Evolutionary conservation across 192 early-diverging fungal species (phyloP).

Genomic region (Coemansia biformis): DNA sequence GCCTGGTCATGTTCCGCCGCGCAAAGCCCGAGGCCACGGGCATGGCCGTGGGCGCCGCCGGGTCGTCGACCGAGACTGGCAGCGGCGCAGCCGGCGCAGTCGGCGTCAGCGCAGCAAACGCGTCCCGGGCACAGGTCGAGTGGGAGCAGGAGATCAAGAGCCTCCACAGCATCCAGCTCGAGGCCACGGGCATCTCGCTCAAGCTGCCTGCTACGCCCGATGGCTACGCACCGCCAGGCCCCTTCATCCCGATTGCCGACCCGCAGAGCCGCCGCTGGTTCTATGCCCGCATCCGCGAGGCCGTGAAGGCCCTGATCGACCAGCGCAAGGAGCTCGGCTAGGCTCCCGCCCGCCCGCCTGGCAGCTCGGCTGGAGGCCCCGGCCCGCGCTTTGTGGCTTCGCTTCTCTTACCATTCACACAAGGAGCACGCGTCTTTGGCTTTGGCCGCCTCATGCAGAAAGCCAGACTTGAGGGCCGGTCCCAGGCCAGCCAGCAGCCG

Average conservation of each 20-base stretch:
- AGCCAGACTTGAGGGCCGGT: too few relatives aligned
- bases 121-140: constrained; percentile 66
- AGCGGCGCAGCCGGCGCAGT: constrained; percentile 31
- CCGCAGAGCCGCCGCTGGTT: constrained; percentile 61
- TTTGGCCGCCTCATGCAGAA: too few relatives aligned
- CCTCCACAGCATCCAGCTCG: constrained; percentile 65
- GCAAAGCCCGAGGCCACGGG: constrained; percentile 42
- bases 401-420: too few relatives aligned
- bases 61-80: constrained; percentile 37
- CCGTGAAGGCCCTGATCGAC: constrained; percentile 53
- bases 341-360: too few relatives aligned
- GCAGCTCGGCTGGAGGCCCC: too few relatives aligned
- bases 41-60: constrained; percentile 37
- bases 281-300: constrained; percentile 64
- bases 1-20: constrained; percentile 65
- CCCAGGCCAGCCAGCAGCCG: too few relatives aligned
- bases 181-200: constrained; percentile 69
- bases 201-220: constrained; percentile 56
- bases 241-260: constrained; percentile 70
- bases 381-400: too few relatives aligned
- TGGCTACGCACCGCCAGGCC: constrained; percentile 41
- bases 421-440: too few relatives aligned
- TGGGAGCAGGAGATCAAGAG: constrained; percentile 74
- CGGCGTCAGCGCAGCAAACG: constrained; percentile 51
- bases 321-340: constrained; percentile 39